A percentile compares a stretch with the other conserved stretches of the same genome.
phyloP scores from a whole-genome alignment of 306 rosid genomes.

The Vigna reflexopilosa region DNA sequence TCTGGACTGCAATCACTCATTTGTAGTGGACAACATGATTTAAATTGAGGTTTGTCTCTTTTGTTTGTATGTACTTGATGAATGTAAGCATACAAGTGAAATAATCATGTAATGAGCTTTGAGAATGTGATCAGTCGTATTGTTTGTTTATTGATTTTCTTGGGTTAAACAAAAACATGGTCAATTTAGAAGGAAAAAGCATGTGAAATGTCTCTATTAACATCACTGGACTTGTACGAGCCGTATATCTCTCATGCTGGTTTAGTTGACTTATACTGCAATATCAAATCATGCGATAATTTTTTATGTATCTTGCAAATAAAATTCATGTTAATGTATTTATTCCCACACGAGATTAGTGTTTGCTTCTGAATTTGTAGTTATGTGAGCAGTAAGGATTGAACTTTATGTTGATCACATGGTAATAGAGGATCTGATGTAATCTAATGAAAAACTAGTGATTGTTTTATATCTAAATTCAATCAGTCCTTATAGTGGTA shows the following conservation, averaged over 20 bases:
- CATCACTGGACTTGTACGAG: neutral
- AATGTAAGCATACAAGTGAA: neutral
- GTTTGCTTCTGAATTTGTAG: neutral
- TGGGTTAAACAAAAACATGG: neutral
- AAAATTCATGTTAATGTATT: slow-evolving; percentile 3
- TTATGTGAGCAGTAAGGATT: neutral
- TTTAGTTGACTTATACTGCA: neutral
- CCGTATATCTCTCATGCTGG: neutral
- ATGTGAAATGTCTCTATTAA: neutral
- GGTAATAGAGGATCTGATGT: neutral
- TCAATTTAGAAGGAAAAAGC: neutral
- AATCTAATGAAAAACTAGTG: neutral
- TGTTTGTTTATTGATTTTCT: neutral
- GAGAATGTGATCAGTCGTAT: neutral
- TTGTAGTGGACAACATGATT: neutral
- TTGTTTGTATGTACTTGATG: neutral
- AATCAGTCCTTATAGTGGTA: neutral
- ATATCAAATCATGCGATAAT: neutral
- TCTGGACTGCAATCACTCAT: neutral
- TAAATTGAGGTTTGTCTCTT: neutral
- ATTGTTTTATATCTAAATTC: neutral
- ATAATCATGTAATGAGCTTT: slow-evolving; percentile 5
- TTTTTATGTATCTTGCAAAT: neutral
- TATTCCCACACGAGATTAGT: neutral
- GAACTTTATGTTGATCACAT: neutral